These are phyloP conservation scores for Eimeria sp. DNA, from an alignment of 169 alveolate genomes.

Conservation along the genomic window DNA sequence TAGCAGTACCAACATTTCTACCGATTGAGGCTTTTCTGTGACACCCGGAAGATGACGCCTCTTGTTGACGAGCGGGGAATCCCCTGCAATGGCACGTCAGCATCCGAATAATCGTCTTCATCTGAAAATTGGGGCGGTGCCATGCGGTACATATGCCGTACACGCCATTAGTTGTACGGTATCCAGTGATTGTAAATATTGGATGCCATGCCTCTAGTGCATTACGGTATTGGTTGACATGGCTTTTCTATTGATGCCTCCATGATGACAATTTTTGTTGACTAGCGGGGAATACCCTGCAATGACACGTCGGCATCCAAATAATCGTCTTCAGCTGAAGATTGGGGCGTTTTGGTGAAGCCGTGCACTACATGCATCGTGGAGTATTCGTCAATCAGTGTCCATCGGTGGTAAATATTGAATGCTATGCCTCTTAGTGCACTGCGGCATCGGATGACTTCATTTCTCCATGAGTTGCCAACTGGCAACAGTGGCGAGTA, in stretches of 20 bases:
- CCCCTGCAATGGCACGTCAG: constrained; percentile 38
- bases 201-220: too few species aligned
- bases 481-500: constrained; percentile 31
- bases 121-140: not conserved
- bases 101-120: constrained; percentile 50
- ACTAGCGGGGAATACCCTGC: constrained; percentile 56
- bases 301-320: constrained; percentile 29
- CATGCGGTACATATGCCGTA: not conserved
- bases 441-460: constrained; percentile 38
- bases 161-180: too few species aligned
- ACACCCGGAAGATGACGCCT: constrained; percentile 2
- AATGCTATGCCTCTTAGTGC: not conserved
- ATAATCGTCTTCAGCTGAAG: constrained; percentile 49
- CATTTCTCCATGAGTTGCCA: constrained; percentile 2
- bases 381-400: not conserved
- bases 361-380: too few species aligned
- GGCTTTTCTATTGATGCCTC: not conserved
- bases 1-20: too few species aligned
- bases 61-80: constrained; percentile 47
- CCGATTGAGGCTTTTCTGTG: not conserved
- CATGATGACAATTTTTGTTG: constrained; percentile 17
- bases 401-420: not conserved
- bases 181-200: not conserved
- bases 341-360: not conserved
- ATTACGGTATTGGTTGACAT: too few species aligned